Evolutionary conservation across 352 stramenopile species (phyloP), one percentile per base, ranked within the genome.

Genomic region (Globisporangium emineosum): DNA sequence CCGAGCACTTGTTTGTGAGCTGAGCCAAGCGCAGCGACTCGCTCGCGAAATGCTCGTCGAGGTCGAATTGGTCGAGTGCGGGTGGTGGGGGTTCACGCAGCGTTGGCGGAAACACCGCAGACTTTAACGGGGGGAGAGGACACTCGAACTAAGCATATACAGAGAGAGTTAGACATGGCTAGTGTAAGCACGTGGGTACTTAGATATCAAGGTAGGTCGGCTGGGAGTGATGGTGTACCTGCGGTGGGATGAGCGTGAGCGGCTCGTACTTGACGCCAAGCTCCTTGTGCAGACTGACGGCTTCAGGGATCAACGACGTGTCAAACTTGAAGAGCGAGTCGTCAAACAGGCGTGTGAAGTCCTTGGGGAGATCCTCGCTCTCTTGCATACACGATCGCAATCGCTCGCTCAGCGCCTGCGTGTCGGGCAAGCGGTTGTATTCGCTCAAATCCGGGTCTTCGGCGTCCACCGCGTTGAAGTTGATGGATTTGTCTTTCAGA

Each of bases 41-140:
- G 66, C 89, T 96, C 13, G 94, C 93, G 68, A 98, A 98, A 70
- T 98, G 93, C 71, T 98, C 96, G 70, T 99, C 96, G 19, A 99
- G 81, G 81, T 99, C 94, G 67, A 98, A 99, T 64, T 98, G 91
- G 61, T 99, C 96, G 30, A 99, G 72, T 37, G 92, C 90, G 6
- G 96, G 96, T 9, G 92, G 80, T 27, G 89, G 91, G 10, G 81
- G 88, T 59, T 98, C 92, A 19, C 90, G 86, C 54, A 98, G 77
- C 25, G 88, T 87, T 21, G 96, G 96, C n/a, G 90, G 88, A 62
- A 99, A 98, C 13, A 98, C 91, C 5, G 96, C 94, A 17, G 96
- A 92, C 65, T 93, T 89, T 5, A 98, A 76, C 1, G 92, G 90
- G 10, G 96, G 96, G 25, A 98, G 76, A 23, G 96, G 96, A 30